Evolutionary conservation across 768 basidiomycete genomes (phyloP).

Genomic region (Megacollybia marginata): DNA sequence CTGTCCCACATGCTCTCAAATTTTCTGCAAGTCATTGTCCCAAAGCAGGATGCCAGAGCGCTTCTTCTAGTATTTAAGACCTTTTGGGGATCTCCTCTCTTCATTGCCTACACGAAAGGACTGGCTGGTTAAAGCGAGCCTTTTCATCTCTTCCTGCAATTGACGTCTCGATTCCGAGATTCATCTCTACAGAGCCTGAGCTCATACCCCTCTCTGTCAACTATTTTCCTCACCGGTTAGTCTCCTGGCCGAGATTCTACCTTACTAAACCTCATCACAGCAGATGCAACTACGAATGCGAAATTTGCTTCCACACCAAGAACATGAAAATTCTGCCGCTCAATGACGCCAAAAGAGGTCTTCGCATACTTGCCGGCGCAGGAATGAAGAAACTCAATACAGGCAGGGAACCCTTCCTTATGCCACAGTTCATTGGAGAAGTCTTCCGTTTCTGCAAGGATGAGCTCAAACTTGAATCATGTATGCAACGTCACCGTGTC

Average conservation of each 20-base stretch:
- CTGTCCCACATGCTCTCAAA: too few relatives aligned
- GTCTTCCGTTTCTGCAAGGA: slow-evolving; percentile 30
- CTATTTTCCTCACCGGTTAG: slow-evolving; percentile 15
- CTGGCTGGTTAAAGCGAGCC: too few relatives aligned
- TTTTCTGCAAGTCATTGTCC: too few relatives aligned
- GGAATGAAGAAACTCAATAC: slow-evolving; percentile 30
- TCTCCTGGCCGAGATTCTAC: background rate
- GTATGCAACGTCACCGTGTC: slow-evolving; percentile 27
- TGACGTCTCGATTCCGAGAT: too few relatives aligned
- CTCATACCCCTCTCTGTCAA: slow-evolving; percentile 17
- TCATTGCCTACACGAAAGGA: too few relatives aligned
- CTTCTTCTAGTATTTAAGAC: too few relatives aligned
- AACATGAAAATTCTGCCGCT: slow-evolving; percentile 26
- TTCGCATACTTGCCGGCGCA: slow-evolving; percentile 21
- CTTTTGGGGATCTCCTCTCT: too few relatives aligned
- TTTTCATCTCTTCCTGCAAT: too few relatives aligned
- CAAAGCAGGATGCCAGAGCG: too few relatives aligned
- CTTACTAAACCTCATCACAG: slow-evolving; percentile 3
- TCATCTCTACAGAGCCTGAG: background rate
- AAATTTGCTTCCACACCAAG: slow-evolving; percentile 36
- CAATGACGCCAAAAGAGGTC: slow-evolving; percentile 25
- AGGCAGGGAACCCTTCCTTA: slow-evolving; percentile 30
- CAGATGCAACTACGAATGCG: slow-evolving; percentile 29
- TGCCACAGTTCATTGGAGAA: slow-evolving; percentile 29
- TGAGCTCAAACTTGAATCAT: slow-evolving; percentile 26